A percentile compares a stretch with the other conserved stretches of the same genome.
phyloP scores from a whole-genome alignment of 257 asterid genomes.

The Prunella vulgaris region DNA sequence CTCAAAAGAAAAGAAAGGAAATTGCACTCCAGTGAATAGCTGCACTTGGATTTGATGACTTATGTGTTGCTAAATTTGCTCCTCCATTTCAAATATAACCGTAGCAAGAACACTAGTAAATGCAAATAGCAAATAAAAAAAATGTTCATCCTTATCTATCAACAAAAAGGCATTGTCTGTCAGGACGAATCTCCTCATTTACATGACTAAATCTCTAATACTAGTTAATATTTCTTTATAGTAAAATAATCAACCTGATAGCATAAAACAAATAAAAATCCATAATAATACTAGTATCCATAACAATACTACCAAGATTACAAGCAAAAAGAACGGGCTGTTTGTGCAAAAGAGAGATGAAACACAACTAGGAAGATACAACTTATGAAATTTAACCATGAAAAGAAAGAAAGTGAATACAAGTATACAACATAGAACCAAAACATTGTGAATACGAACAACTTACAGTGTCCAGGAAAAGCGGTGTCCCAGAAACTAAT shows the following conservation, averaged over 20 bases:
- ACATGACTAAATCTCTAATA: background rate
- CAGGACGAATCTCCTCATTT: background rate
- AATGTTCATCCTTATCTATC: background rate
- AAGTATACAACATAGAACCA: constrained; percentile 1
- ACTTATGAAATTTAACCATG: background rate
- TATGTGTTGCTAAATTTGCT: too few species aligned
- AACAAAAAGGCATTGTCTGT: background rate
- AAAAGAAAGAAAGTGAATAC: constrained; percentile 9
- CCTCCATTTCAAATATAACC: background rate
- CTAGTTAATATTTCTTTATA: too few species aligned
- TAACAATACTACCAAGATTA: too few species aligned
- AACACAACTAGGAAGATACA: background rate
- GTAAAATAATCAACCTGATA: too few species aligned
- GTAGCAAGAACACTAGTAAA: background rate
- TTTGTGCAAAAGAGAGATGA: background rate
- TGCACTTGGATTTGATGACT: background rate
- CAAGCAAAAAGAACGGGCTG: background rate
- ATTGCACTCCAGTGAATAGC: background rate
- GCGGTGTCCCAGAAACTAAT: constrained; percentile 46
- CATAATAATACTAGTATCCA: too few species aligned
- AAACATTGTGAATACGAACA: constrained; percentile 4
- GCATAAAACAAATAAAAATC: too few species aligned
- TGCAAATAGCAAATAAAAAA: background rate
- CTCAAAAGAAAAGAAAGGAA: background rate
- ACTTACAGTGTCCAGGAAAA: constrained; percentile 62